Conservation (phyloP, 495 filamentous ascomycete species). For the Annulohypoxylon bovei region DNA sequence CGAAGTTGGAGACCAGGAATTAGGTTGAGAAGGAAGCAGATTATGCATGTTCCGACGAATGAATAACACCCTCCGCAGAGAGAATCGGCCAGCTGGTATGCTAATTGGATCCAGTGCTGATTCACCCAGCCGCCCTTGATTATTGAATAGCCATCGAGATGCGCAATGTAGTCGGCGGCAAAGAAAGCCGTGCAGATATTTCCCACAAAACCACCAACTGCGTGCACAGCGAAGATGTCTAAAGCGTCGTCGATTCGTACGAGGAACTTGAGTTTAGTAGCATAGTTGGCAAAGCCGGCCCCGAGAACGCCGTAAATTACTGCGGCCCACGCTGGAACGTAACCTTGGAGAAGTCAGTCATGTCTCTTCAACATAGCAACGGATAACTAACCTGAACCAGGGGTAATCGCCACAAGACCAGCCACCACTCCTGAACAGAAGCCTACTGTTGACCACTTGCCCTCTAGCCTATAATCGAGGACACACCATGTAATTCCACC, state of each 20-base stretch:
- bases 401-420: conserved; percentile 92
- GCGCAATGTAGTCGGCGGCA: conserved; percentile 90
- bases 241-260: conserved; percentile 87
- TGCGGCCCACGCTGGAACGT: conserved; percentile 92
- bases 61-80: conserved; percentile 85
- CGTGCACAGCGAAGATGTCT: conserved; percentile 95
- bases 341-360: conserved; percentile 60
- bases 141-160: conserved; percentile 77
- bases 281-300: conserved; percentile 89
- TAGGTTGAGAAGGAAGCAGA: conserved; percentile 87
- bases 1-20: conserved; percentile 86
- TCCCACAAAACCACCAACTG: conserved; percentile 85
- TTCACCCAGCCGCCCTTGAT: conserved; percentile 93
- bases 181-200: conserved; percentile 93
- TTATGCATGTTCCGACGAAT: conserved; percentile 84
- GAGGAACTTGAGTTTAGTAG: conserved; percentile 94
- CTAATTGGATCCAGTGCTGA: conserved; percentile 87
- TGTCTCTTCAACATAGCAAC: neutral
- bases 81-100: conserved; percentile 89
- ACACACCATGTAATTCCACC: conserved; percentile 96
- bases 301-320: conserved; percentile 88
- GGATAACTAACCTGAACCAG: conserved; percentile 69
- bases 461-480: conserved; percentile 91
- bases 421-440: conserved; percentile 96
- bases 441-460: conserved; percentile 96